Percentiles rank a stretch among this genome's conserved stretches.
These are phyloP conservation scores for Pythium aquatile DNA, from an alignment of 352 stramenopile species.

Conservation along the genomic window DNA sequence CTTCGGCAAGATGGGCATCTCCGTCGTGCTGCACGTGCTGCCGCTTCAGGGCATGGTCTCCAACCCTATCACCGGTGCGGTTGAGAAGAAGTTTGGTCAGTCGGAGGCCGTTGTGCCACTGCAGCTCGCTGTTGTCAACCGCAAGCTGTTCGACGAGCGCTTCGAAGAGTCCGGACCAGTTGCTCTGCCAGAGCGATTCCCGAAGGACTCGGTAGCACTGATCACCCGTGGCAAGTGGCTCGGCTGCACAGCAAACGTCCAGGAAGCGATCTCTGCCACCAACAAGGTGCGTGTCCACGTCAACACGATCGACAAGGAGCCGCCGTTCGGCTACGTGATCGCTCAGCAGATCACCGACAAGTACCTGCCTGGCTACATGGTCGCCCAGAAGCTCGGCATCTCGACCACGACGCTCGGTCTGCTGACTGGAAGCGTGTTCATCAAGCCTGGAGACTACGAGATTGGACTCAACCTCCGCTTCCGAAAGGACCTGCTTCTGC, in stretches of 20 bases:
- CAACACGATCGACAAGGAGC: slow-evolving; percentile 91
- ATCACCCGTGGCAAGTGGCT: slow-evolving; percentile 90
- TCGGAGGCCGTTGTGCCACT: slow-evolving; percentile 94
- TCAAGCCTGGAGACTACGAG: slow-evolving; percentile 93
- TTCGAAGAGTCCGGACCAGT: slow-evolving; percentile 90
- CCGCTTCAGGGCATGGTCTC: slow-evolving; percentile 92
- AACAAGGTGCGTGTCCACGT: slow-evolving; percentile 89
- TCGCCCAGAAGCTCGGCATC: slow-evolving; percentile 91
- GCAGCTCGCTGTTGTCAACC: slow-evolving; percentile 93
- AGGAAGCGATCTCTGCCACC: slow-evolving; percentile 50
- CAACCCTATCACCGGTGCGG: slow-evolving; percentile 91
- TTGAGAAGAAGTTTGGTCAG: slow-evolving; percentile 95
- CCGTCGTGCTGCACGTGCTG: slow-evolving; percentile 77
- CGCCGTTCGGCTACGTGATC: slow-evolving; percentile 96
- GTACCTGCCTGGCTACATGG: slow-evolving; percentile 67
- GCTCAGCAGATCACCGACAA: slow-evolving; percentile 91
- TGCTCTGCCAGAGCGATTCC: slow-evolving; percentile 90
- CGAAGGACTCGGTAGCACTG: slow-evolving; percentile 81
- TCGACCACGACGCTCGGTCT: slow-evolving; percentile 90
- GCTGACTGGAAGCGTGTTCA: slow-evolving; percentile 91
- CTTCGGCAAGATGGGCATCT: slow-evolving; percentile 85
- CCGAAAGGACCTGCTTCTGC: slow-evolving; percentile 85
- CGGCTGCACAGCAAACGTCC: slow-evolving; percentile 85
- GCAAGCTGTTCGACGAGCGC: slow-evolving; percentile 91
- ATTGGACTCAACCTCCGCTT: slow-evolving; percentile 83